Conservation (phyloP, 306 rosid genomes). For the Ceratonia siliqua region DNA sequence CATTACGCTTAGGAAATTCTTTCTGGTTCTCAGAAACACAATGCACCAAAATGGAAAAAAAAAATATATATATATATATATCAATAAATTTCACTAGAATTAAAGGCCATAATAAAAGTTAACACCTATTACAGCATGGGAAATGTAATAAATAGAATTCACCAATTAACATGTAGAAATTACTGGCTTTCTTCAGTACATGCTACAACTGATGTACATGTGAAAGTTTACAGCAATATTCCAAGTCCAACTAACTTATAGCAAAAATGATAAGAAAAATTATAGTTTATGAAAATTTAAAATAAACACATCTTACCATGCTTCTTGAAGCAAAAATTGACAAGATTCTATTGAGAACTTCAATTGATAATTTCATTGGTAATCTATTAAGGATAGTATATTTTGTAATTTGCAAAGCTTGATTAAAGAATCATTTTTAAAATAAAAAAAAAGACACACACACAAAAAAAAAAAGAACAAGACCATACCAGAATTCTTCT, state of each 20-base stretch:
- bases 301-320: conserved; percentile 20
- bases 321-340: conserved; percentile 9
- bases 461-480: not conserved
- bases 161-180: not conserved
- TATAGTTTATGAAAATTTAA: not conserved
- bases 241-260: not conserved
- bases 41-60: not conserved
- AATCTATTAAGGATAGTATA: conserved; percentile 18
- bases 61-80: not conserved
- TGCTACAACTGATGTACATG: not conserved
- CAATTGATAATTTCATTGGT: conserved; percentile 4
- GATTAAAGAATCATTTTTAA: conserved; percentile 20
- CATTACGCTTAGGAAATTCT: no score
- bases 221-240: conserved; percentile 2
- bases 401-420: conserved; percentile 22
- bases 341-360: conserved; percentile 12
- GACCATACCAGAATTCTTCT: conserved; percentile 88
- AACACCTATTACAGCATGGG: not conserved
- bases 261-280: conserved; percentile 10
- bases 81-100: not conserved
- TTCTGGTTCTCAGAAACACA: not conserved
- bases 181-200: not conserved
- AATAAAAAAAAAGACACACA: not conserved
- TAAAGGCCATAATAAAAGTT: conserved; percentile 1
- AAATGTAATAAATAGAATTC: not conserved